phyloP scores from a whole-genome alignment of 2,329 filamentous ascomycete genomes.

The Chaetomium globosum region DNA sequence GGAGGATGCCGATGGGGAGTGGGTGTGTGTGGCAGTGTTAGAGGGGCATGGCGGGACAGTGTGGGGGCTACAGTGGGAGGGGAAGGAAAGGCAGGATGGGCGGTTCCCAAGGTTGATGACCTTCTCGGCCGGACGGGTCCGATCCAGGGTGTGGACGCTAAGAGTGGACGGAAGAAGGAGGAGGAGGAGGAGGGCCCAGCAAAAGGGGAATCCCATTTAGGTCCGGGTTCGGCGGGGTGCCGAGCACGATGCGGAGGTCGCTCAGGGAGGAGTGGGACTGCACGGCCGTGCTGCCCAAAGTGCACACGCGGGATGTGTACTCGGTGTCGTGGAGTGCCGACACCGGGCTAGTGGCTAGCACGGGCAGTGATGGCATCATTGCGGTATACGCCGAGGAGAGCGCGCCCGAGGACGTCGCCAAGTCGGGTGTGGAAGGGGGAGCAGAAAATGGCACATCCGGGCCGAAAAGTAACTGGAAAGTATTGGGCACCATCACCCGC shows the following conservation, averaged over 20 bases:
- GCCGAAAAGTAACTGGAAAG: slow-evolving; percentile 62
- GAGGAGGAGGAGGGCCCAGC: slow-evolving; percentile 49
- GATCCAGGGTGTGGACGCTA: slow-evolving; percentile 75
- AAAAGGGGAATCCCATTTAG: slow-evolving; percentile 40
- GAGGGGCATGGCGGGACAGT: slow-evolving; percentile 83
- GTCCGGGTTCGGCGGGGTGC: slow-evolving; percentile 63
- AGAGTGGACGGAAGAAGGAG: slow-evolving; percentile 51
- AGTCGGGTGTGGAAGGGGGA: slow-evolving; percentile 29
- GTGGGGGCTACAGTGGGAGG: slow-evolving; percentile 81
- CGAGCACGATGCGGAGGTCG: slow-evolving; percentile 83
- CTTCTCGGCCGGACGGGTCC: slow-evolving; percentile 85
- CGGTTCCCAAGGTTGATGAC: slow-evolving; percentile 69
- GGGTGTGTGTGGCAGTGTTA: slow-evolving; percentile 83
- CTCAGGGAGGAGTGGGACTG: slow-evolving; percentile 83
- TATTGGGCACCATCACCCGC: slow-evolving; percentile 68
- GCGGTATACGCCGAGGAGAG: slow-evolving; percentile 72
- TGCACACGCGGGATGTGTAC: slow-evolving; percentile 82
- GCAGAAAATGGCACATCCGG: slow-evolving; percentile 3
- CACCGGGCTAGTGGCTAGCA: slow-evolving; percentile 79
- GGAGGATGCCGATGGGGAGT: slow-evolving; percentile 86
- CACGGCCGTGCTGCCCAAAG: slow-evolving; percentile 71
- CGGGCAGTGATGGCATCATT: slow-evolving; percentile 82
- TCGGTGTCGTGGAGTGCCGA: slow-evolving; percentile 78
- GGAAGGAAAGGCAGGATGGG: slow-evolving; percentile 43
- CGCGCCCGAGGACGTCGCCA: slow-evolving; percentile 36